Evolutionary conservation across 2,329 filamentous ascomycete genomes (phyloP).

Genomic region (Xylaria digitata): DNA sequence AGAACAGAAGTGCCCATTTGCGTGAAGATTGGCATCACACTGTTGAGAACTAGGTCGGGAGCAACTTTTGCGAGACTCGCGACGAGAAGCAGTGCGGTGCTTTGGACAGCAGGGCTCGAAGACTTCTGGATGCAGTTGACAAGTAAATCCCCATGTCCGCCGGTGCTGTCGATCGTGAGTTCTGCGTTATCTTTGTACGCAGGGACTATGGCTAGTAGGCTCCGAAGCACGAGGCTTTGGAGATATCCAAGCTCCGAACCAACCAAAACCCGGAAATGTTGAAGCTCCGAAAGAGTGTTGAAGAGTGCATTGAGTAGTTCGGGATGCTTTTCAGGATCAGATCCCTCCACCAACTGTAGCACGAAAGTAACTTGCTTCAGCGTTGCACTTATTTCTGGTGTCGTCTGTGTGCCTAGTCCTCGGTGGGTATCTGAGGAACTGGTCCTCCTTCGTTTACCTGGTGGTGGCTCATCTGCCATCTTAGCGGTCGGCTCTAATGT

Average conservation of each 20-base stretch:
- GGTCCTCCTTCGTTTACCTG: slow-evolving; percentile 82
- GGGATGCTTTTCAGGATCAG: slow-evolving; percentile 78
- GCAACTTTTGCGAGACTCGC: slow-evolving; percentile 87
- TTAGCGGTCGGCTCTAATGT: slow-evolving; percentile 79
- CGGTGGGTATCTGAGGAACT: slow-evolving; percentile 76
- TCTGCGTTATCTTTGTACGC: slow-evolving; percentile 72
- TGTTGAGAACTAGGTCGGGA: slow-evolving; percentile 92
- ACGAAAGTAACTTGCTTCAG: slow-evolving; percentile 86
- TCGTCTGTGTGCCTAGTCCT: slow-evolving; percentile 69
- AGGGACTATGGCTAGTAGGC: slow-evolving; percentile 85
- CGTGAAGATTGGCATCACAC: slow-evolving; percentile 98
- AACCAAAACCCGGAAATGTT: slow-evolving; percentile 82
- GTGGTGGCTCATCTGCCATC: slow-evolving; percentile 76
- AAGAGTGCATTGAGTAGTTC: slow-evolving; percentile 84
- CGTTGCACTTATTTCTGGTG: slow-evolving; percentile 72
- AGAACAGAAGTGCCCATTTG: slow-evolving; percentile 95
- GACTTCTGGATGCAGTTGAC: slow-evolving; percentile 95
- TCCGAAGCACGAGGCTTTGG: slow-evolving; percentile 84
- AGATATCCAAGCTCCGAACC: slow-evolving; percentile 91
- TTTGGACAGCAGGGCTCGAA: slow-evolving; percentile 92
- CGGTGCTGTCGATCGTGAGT: slow-evolving; percentile 78
- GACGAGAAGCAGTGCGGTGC: slow-evolving; percentile 87
- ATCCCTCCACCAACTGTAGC: slow-evolving; percentile 86
- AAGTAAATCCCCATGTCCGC: slow-evolving; percentile 87
- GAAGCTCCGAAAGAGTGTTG: slow-evolving; percentile 84